Percentiles rank a stretch among this genome's conserved stretches.
Evolutionary conservation across 2,329 filamentous ascomycete species (phyloP).

Genomic region (Celoporthe dispersa): DNA sequence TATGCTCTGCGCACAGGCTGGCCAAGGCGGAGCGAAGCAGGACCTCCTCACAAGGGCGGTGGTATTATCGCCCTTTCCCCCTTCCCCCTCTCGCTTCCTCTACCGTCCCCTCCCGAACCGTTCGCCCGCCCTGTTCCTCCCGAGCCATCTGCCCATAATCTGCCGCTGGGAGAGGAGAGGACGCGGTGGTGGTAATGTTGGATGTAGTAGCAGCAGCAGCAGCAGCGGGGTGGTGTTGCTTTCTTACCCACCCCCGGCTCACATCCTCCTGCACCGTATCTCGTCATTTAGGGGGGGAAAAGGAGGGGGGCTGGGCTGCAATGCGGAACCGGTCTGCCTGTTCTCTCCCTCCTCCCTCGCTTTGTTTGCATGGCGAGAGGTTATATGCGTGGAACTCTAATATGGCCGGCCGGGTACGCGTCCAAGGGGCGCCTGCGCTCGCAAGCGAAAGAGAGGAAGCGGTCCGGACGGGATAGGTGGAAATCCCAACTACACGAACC

Average conservation of each 20-base stretch:
- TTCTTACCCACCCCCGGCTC: background rate
- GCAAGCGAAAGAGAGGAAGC: background rate
- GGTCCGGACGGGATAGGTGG: background rate
- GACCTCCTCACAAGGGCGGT: conserved; percentile 20
- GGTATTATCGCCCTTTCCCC: conserved; percentile 14
- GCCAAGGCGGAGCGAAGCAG: conserved; percentile 12
- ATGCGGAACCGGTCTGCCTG: background rate
- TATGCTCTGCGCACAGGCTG: conserved; percentile 16
- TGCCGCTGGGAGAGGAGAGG: no score
- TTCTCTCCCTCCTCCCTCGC: background rate
- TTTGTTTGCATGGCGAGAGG: background rate
- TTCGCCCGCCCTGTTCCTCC: conserved; percentile 16
- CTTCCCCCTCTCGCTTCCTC: no score
- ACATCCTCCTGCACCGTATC: background rate
- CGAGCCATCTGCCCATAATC: background rate
- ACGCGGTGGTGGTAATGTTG: background rate
- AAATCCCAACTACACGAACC: background rate
- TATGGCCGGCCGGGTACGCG: background rate
- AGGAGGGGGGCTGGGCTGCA: background rate
- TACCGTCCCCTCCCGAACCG: conserved; percentile 9
- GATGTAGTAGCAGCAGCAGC: background rate
- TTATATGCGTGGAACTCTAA: background rate
- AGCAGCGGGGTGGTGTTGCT: background rate
- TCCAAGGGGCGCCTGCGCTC: background rate
- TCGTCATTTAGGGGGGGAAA: no score